Evolutionary conservation across 1,139 yeast genomes (phyloP).

Genomic region (Suhomyces choctaworum): DNA sequence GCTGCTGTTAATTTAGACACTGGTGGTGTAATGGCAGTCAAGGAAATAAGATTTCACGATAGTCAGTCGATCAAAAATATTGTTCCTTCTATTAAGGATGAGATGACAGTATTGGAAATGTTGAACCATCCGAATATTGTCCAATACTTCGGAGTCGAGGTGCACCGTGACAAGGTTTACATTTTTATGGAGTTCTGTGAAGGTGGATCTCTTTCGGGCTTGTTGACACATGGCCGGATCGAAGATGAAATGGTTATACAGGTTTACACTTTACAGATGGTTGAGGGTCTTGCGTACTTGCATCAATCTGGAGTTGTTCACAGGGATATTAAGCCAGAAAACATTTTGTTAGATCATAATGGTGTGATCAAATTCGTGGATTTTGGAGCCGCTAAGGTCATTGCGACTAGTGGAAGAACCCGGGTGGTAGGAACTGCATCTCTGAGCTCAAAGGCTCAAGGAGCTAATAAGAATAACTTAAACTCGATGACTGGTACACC

Average conservation of each 20-base stretch:
- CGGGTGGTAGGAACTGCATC: slow-evolving; percentile 24
- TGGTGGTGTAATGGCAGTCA: slow-evolving; percentile 96
- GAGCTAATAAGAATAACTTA: slow-evolving; percentile 27
- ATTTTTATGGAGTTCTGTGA: slow-evolving; percentile 98
- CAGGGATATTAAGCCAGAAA: slow-evolving; percentile 95
- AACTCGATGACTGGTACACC: slow-evolving; percentile 90
- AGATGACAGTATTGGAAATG: slow-evolving; percentile 95
- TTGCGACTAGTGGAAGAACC: slow-evolving; percentile 67
- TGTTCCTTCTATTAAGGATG: slow-evolving; percentile 88
- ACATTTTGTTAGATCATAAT: slow-evolving; percentile 83
- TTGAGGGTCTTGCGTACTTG: slow-evolving; percentile 92
- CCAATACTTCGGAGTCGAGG: slow-evolving; percentile 95
- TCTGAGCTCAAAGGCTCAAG: slow-evolving; percentile 13
- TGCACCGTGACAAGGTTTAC: slow-evolving; percentile 92
- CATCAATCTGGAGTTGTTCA: slow-evolving; percentile 97
- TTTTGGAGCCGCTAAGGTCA: slow-evolving; percentile 96
- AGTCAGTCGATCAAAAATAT: slow-evolving; percentile 81
- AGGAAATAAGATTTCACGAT: slow-evolving; percentile 90
- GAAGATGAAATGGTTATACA: slow-evolving; percentile 95
- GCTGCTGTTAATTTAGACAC: slow-evolving; percentile 92
- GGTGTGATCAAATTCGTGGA: slow-evolving; percentile 95
- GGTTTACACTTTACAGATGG: slow-evolving; percentile 86
- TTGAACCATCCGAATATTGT: slow-evolving; percentile 94
- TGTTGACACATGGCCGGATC: slow-evolving; percentile 81
- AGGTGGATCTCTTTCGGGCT: slow-evolving; percentile 87